Conservation (phyloP, 306 rosid genomes). For the Hylodesmum podocarpum region DNA sequence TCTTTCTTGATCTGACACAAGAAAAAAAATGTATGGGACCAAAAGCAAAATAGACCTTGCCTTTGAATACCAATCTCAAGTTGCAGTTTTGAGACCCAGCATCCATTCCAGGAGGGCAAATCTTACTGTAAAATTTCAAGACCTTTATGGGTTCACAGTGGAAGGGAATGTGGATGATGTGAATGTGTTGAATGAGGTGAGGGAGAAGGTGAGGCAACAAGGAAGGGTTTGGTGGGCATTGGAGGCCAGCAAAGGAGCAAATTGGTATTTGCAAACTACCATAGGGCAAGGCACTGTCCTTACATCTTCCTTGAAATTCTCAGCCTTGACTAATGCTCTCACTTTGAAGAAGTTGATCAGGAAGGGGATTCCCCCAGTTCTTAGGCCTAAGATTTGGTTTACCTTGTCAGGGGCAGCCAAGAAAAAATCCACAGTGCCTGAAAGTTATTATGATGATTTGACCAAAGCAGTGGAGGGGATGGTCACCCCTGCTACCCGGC, state of each 20-base stretch:
- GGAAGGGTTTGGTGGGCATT: constrained; percentile 98
- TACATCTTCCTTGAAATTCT: constrained; percentile 79
- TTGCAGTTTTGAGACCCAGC: constrained; percentile 86
- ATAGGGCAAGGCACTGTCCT: constrained; percentile 76
- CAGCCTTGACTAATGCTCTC: constrained; percentile 78
- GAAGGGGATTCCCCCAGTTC: constrained; percentile 94
- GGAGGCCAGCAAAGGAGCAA: constrained; percentile 93
- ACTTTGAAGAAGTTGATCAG: constrained; percentile 88
- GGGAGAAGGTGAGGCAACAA: constrained; percentile 96
- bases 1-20: constrained; percentile 43
- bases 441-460: constrained; percentile 90
- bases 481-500: constrained; percentile 95
- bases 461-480: constrained; percentile 83
- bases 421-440: constrained; percentile 98
- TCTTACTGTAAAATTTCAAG: constrained; percentile 94
- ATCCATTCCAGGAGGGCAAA: constrained; percentile 90
- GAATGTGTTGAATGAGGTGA: constrained; percentile 91
- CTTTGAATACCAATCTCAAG: constrained; percentile 82
- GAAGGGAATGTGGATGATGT: constrained; percentile 99
- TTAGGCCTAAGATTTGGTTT: constrained; percentile 97
- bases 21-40: constrained; percentile 67
- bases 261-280: constrained; percentile 86
- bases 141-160: constrained; percentile 89
- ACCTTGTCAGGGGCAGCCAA: constrained; percentile 93
- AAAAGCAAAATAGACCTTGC: constrained; percentile 81